Evolutionary conservation across 2,329 filamentous ascomycete species (phyloP).

Genomic region (Fusarium setosum): DNA sequence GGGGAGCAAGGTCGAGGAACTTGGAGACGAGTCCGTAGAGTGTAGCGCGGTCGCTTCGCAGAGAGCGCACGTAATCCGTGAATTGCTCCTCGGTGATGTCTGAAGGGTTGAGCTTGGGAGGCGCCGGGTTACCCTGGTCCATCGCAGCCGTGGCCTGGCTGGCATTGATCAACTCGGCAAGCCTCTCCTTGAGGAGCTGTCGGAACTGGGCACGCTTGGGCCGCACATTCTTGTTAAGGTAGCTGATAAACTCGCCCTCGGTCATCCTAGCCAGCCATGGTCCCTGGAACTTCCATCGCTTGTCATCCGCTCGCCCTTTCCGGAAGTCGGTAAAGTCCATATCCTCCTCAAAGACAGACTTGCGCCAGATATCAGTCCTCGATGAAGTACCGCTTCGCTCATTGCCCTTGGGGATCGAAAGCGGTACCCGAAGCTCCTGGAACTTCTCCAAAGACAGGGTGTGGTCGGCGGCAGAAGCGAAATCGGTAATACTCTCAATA

Average conservation of each 20-base stretch:
- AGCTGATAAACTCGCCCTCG: slow-evolving; percentile 69
- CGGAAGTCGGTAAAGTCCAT: slow-evolving; percentile 63
- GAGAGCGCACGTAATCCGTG: slow-evolving; percentile 60
- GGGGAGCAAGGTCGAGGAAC: slow-evolving; percentile 71
- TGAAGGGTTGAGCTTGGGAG: slow-evolving; percentile 40
- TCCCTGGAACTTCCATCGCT: slow-evolving; percentile 74
- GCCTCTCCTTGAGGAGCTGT: slow-evolving; percentile 60
- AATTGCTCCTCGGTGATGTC: slow-evolving; percentile 64
- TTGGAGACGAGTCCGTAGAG: slow-evolving; percentile 67
- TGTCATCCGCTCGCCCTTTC: slow-evolving; percentile 52
- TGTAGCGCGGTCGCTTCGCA: slow-evolving; percentile 62
- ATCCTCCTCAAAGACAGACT: slow-evolving; percentile 70
- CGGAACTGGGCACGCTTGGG: slow-evolving; percentile 66
- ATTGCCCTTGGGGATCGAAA: slow-evolving; percentile 64
- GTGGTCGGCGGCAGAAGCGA: slow-evolving; percentile 84
- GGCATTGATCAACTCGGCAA: slow-evolving; percentile 59
- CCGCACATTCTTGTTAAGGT: slow-evolving; percentile 65
- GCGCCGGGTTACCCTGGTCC: slow-evolving; percentile 50
- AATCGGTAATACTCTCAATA: slow-evolving; percentile 90
- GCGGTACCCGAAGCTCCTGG: slow-evolving; percentile 81
- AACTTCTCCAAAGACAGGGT: slow-evolving; percentile 85
- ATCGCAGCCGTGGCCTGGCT: slow-evolving; percentile 51
- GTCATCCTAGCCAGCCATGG: slow-evolving; percentile 74
- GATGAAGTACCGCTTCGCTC: slow-evolving; percentile 31
- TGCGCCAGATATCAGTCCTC: slow-evolving; percentile 44